These are phyloP conservation scores for Erodium trifolium DNA, from an alignment of 441 rosid species.

Conservation along the genomic window DNA sequence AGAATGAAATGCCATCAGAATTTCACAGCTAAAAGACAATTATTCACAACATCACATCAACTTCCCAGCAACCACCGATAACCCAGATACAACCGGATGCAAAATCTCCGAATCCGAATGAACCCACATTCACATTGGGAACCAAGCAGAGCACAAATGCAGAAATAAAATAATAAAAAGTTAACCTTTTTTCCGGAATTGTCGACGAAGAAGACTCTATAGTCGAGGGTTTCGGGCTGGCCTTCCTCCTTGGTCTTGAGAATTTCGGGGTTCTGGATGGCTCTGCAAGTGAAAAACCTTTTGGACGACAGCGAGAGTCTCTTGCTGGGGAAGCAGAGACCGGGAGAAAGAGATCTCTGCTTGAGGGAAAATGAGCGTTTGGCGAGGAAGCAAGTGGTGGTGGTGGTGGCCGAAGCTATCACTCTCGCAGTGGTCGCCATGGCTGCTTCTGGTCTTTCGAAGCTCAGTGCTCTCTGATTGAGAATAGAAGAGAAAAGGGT, in stretches of 20 bases:
- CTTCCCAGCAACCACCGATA: not conserved
- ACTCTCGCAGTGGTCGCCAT: constrained; percentile 41
- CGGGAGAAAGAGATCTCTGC: constrained; percentile 17
- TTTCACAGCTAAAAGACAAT: too few relatives aligned
- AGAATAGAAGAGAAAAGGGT: not conserved
- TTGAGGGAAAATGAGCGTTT: constrained; percentile 28
- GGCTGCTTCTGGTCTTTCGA: not conserved
- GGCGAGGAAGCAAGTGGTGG: constrained; percentile 40
- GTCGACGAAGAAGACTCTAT: constrained; percentile 70
- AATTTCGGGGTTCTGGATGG: constrained; percentile 54
- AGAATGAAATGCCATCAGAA: too few relatives aligned
- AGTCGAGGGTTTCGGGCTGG: constrained; percentile 73
- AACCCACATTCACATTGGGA: constrained; percentile 9
- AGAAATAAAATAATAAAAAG: not conserved
- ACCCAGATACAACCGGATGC: too few relatives aligned
- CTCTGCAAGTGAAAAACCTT: constrained; percentile 52
- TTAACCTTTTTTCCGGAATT: constrained; percentile 68
- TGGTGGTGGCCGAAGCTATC: constrained; percentile 27
- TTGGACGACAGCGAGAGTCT: constrained; percentile 26
- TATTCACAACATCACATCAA: not conserved
- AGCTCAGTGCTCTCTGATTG: not conserved
- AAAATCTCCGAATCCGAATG: not conserved
- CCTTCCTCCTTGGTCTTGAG: constrained; percentile 67
- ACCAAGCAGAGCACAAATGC: not conserved
- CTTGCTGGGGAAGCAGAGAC: constrained; percentile 20